A percentile compares a stretch with the other conserved stretches of the same genome.
These are phyloP conservation scores for Acorus calamus DNA, from an alignment of 106 monocot species.

Conservation along the genomic window DNA sequence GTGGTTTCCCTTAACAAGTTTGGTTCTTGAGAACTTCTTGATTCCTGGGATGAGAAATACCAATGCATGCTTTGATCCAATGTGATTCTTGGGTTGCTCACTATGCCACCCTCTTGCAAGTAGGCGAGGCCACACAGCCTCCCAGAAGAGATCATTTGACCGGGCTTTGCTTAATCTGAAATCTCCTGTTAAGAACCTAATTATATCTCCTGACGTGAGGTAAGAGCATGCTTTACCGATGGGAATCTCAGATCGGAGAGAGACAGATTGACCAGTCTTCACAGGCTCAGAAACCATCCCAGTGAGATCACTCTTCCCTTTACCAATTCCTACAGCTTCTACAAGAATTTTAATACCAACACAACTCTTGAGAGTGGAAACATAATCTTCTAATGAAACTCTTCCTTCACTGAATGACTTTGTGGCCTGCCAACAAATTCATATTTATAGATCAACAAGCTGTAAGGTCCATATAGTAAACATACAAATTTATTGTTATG, in stretches of 20 bases:
- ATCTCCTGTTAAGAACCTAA: conserved; percentile 80
- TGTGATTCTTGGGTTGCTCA: conserved; percentile 57
- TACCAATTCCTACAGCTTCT: conserved; percentile 69
- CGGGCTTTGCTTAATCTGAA: conserved; percentile 79
- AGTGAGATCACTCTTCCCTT: conserved; percentile 73
- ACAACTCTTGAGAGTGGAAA: conserved; percentile 35
- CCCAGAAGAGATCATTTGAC: conserved; percentile 94
- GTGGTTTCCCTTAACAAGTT: conserved; percentile 74
- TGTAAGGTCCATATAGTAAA: too few relatives aligned
- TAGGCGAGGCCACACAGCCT: conserved; percentile 92
- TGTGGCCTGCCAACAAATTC: conserved; percentile 30
- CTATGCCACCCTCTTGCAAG: conserved; percentile 85
- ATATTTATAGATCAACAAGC: too few relatives aligned
- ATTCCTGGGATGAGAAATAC: conserved; percentile 75
- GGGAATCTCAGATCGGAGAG: conserved; percentile 40
- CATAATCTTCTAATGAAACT: conserved; percentile 60
- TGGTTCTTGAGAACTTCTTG: conserved; percentile 73
- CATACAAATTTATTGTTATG: too few relatives aligned
- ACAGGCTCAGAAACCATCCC: conserved; percentile 26
- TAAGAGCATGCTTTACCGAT: conserved; percentile 71
- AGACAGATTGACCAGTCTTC: conserved; percentile 19
- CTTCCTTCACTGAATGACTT: conserved; percentile 50
- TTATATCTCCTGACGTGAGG: conserved; percentile 49
- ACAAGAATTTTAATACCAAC: conserved; percentile 48
- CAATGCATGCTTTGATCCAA: conserved; percentile 28